phyloP scores from a whole-genome alignment of 305 asterid genomes.

The Rubia tinctorum region DNA sequence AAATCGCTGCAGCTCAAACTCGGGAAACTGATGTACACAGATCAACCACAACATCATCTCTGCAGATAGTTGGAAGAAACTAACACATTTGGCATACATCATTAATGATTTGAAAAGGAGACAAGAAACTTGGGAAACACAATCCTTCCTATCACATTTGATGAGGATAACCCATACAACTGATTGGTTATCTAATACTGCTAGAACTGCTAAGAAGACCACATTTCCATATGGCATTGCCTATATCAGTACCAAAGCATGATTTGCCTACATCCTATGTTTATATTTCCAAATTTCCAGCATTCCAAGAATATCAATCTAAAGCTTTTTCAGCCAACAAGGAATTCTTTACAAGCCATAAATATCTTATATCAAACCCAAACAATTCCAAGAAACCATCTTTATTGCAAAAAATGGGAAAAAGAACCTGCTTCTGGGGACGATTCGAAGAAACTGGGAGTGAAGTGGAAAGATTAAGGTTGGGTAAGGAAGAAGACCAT shows the following conservation, averaged over 20 bases:
- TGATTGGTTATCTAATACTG: neutral
- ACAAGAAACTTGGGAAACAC: neutral
- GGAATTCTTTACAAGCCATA: neutral
- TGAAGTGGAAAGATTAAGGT: slow-evolving; percentile 31
- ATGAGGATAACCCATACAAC: neutral
- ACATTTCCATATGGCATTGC: too few relatives aligned
- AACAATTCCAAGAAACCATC: neutral
- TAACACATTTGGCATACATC: too few relatives aligned
- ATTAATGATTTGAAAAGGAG: neutral
- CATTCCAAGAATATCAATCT: neutral
- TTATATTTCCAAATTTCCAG: neutral
- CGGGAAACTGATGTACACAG: neutral
- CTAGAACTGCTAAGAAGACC: neutral
- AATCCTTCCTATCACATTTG: neutral
- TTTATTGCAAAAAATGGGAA: neutral
- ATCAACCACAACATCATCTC: neutral
- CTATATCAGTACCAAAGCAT: neutral
- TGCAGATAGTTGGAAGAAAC: neutral
- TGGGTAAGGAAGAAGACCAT: slow-evolving; percentile 69
- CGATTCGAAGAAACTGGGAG: slow-evolving; percentile 23
- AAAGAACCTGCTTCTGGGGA: slow-evolving; percentile 39
- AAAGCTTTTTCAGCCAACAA: neutral
- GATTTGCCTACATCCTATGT: neutral
- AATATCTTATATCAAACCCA: neutral
- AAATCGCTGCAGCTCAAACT: neutral